These are phyloP conservation scores for Dispira simplex DNA, from an alignment of 192 early-diverging fungal genomes.

Conservation along the genomic window DNA sequence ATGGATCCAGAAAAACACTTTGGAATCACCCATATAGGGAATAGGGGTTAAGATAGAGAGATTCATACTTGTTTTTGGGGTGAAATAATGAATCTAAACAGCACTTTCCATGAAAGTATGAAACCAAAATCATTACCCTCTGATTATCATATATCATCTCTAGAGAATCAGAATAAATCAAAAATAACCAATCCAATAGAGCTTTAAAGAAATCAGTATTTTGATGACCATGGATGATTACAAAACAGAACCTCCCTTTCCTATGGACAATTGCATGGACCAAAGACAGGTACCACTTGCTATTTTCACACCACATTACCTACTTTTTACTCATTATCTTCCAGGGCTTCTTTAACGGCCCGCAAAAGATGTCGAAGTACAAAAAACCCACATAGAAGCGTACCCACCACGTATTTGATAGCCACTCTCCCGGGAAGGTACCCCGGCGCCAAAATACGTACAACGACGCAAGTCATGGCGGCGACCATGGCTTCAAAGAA, in stretches of 20 bases:
- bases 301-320: neutral
- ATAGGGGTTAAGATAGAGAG: neutral
- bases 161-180: neutral
- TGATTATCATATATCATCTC: neutral
- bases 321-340: neutral
- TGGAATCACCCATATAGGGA: neutral
- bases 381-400: neutral
- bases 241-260: neutral
- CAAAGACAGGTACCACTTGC: neutral
- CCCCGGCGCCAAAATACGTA: neutral
- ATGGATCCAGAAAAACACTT: no score
- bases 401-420: neutral
- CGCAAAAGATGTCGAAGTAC: neutral
- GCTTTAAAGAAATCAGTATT: neutral
- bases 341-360: neutral
- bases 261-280: neutral
- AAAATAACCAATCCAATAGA: neutral
- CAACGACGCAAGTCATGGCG: slow-evolving; percentile 5
- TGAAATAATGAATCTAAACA: neutral
- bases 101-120: neutral
- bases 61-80: neutral
- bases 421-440: neutral
- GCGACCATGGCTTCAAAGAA: neutral
- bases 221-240: neutral
- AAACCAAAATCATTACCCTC: neutral